Percentiles rank a stretch among this genome's conserved stretches.
phyloP scores from a whole-genome alignment of 2,329 filamentous ascomycete genomes.

The Sporothrix schenckii region DNA sequence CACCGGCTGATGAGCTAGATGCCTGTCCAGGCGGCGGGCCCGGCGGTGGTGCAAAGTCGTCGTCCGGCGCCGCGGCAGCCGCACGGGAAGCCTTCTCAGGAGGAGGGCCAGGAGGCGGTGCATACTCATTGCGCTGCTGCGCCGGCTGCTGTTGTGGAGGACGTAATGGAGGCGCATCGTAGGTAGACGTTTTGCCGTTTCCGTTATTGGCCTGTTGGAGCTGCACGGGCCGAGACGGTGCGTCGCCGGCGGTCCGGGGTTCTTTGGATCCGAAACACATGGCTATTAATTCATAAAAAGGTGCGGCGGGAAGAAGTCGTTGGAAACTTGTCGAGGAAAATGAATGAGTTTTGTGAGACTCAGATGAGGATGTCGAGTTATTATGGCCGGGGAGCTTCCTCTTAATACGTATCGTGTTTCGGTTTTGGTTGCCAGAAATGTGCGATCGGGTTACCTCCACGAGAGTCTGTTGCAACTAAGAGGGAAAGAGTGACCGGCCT shows the following conservation, averaged over 20 bases:
- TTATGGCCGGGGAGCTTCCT: too few relatives aligned
- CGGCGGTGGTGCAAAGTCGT: slow-evolving; percentile 37
- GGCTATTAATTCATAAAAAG: neutral
- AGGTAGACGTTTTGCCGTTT: slow-evolving; percentile 3
- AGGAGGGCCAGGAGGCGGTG: slow-evolving; percentile 34
- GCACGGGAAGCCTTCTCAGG: neutral
- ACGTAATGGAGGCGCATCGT: neutral
- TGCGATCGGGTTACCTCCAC: too few relatives aligned
- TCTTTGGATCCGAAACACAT: slow-evolving; percentile 38
- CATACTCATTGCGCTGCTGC: slow-evolving; percentile 13
- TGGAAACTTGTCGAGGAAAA: too few relatives aligned
- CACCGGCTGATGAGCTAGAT: slow-evolving; percentile 23
- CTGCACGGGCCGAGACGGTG: slow-evolving; percentile 19
- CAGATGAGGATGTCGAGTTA: too few relatives aligned
- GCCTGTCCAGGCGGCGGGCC: slow-evolving; percentile 16
- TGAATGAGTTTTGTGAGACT: neutral
- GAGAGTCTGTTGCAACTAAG: neutral
- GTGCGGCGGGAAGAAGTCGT: too few relatives aligned
- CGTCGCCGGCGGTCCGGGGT: neutral
- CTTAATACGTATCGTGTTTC: slow-evolving; percentile 5
- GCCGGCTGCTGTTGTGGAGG: slow-evolving; percentile 21
- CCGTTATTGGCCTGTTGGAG: neutral
- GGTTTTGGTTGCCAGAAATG: neutral
- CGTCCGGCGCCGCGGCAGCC: neutral
- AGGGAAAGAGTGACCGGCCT: neutral